Evolutionary conservation across 129 eudicot genomes (phyloP).

Genomic region (Centella asiatica): DNA sequence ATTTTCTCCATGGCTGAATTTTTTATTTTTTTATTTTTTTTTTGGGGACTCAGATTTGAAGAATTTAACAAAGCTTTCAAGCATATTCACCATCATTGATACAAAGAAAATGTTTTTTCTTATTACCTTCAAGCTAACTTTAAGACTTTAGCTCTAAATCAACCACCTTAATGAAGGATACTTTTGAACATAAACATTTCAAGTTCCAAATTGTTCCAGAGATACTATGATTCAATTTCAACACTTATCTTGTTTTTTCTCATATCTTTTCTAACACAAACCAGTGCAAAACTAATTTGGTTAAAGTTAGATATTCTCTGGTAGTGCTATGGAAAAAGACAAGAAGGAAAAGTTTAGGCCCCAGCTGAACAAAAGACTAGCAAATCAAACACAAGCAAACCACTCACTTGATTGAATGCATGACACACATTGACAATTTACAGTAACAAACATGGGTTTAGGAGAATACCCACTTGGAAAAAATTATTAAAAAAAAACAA

Average conservation of each 20-base stretch:
- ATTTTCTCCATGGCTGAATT: too few species aligned
- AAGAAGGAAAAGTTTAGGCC: constrained; percentile 49
- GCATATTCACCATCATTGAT: too few species aligned
- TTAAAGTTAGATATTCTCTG: constrained; percentile 24
- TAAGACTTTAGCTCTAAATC: too few species aligned
- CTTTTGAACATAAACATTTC: too few species aligned
- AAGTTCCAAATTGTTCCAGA: background rate
- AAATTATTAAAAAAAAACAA: too few species aligned
- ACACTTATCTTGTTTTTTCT: background rate
- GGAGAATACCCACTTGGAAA: constrained; percentile 12
- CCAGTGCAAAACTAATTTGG: constrained; percentile 4
- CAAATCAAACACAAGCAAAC: constrained; percentile 23
- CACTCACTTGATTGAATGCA: background rate
- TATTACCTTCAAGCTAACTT: too few species aligned
- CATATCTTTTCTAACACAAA: background rate
- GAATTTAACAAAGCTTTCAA: too few species aligned
- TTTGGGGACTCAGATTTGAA: too few species aligned
- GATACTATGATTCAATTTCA: background rate
- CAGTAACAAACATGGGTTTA: background rate
- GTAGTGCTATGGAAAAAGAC: constrained; percentile 24
- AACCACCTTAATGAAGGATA: too few species aligned
- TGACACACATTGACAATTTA: constrained; percentile 11
- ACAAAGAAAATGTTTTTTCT: too few species aligned
- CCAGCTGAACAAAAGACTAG: constrained; percentile 58
- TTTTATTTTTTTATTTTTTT: too few species aligned